Conservation (phyloP, 352 stramenopile genomes). For the Halophytophthora polymorphica region DNA sequence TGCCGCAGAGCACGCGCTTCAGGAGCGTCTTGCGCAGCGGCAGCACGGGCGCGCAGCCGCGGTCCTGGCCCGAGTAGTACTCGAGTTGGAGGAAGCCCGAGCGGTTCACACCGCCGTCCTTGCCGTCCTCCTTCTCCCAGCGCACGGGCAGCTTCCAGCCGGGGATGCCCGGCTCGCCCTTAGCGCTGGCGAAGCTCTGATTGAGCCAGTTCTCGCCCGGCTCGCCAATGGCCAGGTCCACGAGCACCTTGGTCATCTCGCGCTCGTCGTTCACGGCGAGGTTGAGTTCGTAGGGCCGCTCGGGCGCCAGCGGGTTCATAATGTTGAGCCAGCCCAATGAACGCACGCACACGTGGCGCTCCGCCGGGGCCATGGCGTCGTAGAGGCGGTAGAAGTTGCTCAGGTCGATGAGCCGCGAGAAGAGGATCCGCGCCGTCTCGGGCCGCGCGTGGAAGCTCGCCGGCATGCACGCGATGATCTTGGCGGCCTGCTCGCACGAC, state of each 20-base stretch:
- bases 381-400: slow-evolving; percentile 63
- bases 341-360: slow-evolving; percentile 46
- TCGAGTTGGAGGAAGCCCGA: slow-evolving; percentile 65
- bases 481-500: slow-evolving; percentile 56
- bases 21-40: slow-evolving; percentile 60
- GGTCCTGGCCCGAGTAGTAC: slow-evolving; percentile 69
- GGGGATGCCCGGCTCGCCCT: slow-evolving; percentile 57
- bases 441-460: slow-evolving; percentile 47
- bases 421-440: slow-evolving; percentile 71
- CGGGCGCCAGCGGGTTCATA: slow-evolving; percentile 69
- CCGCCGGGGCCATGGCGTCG: slow-evolving; percentile 38
- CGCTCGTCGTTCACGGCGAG: slow-evolving; percentile 70
- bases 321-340: slow-evolving; percentile 78
- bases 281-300: slow-evolving; percentile 68
- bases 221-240: slow-evolving; percentile 74
- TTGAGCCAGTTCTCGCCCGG: slow-evolving; percentile 85
- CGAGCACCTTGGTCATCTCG: slow-evolving; percentile 77
- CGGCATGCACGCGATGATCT: slow-evolving; percentile 79
- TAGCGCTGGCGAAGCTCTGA: slow-evolving; percentile 55
- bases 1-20: slow-evolving; percentile 59
- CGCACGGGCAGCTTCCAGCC: slow-evolving; percentile 77
- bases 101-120: slow-evolving; percentile 65
- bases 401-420: slow-evolving; percentile 71
- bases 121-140: slow-evolving; percentile 77
- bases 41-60: slow-evolving; percentile 54